Base-by-base conservation (phyloP, 1,284 basidiomycete species). In the Moesziomyces sp. region DNA sequence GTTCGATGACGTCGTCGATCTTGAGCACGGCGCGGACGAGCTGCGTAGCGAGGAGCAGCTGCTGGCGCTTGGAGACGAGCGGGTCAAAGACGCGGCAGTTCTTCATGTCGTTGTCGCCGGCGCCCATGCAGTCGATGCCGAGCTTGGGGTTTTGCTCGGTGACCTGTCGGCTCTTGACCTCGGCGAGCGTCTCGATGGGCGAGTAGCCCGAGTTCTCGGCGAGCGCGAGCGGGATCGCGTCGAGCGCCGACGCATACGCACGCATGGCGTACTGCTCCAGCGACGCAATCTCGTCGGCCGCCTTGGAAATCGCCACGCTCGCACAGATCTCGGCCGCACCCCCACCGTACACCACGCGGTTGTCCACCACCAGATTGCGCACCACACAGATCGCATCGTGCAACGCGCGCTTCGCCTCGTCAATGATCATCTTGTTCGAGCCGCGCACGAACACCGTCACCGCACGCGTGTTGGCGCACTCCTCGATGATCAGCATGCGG, bases 261-360 rank as follows among this genome's bases (percentile, higher is more conserved):
- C 96, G 92, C 95, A 99, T 98, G 1, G 96, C 96, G 84, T 99
- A 99, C 87, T 99, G 96, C 86, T 99, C 96, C 80, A 99, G 96
- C 10, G 93, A 89, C 1, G 96, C 91, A 79, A 97, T 97, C 91
- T 93, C 70, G 85, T 99, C 97, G 18, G 96, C 96, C 52, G 93
- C 93, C 84, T 94, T 93, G 58, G 92, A 87, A 3, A 99, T 95
- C 23, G 96, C 94, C 59, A 99, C 89, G 26, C 93, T 91, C 73
- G 92, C 95, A 79, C 93, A 94, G 82, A 99, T 97, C 85, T 99
- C 96, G 8, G 96, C 95, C 1, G 97, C 94, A 58, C 97, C 96
- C 62, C 96, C 96, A 72, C 96, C 96, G 83, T 98, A 99, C 0
- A 99, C 96, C 40, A 99, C 94, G 50, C 96, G 91, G 86, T 97